A percentile compares a stretch with the other conserved stretches of the same genome.
Conservation (phyloP, 208 protist genomes). For the Trypanosoma congolense region DNA sequence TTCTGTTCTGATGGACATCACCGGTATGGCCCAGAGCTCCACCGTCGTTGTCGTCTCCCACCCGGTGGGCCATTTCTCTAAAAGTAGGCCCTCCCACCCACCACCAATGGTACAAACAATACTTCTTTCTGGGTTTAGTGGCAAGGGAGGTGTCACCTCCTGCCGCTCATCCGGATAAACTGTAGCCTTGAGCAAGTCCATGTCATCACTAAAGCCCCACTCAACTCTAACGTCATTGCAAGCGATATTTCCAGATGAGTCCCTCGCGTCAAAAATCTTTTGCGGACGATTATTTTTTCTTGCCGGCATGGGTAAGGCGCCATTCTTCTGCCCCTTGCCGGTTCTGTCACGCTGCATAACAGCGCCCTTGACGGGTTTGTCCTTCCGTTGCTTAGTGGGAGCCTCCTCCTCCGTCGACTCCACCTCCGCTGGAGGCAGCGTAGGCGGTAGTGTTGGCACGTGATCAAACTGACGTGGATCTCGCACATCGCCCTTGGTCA, state of each 20-base stretch:
- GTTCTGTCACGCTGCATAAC: neutral
- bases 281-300: neutral
- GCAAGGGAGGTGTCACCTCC: conserved; percentile 74
- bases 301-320: neutral
- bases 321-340: neutral
- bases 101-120: conserved; percentile 64
- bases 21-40: conserved; percentile 73
- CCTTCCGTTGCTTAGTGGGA: conserved; percentile 10
- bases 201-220: conserved; percentile 8
- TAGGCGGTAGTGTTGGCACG: conserved; percentile 36
- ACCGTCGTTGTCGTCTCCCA: conserved; percentile 77
- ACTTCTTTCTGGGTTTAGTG: conserved; percentile 37
- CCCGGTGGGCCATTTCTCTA: conserved; percentile 84
- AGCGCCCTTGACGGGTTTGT: neutral
- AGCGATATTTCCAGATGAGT: neutral
- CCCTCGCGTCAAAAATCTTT: neutral
- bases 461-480: conserved; percentile 69
- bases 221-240: neutral
- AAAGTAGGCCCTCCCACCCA: conserved; percentile 78
- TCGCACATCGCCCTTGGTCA: conserved; percentile 51
- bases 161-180: conserved; percentile 57
- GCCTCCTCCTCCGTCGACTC: conserved; percentile 22
- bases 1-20: conserved; percentile 60
- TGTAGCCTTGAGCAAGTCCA: neutral
- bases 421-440: conserved; percentile 27